Evolutionary conservation across 108 stramenopile genomes (phyloP), one percentile per base, ranked within the genome.

Genomic region (Cylindrotheca fusiformis): DNA sequence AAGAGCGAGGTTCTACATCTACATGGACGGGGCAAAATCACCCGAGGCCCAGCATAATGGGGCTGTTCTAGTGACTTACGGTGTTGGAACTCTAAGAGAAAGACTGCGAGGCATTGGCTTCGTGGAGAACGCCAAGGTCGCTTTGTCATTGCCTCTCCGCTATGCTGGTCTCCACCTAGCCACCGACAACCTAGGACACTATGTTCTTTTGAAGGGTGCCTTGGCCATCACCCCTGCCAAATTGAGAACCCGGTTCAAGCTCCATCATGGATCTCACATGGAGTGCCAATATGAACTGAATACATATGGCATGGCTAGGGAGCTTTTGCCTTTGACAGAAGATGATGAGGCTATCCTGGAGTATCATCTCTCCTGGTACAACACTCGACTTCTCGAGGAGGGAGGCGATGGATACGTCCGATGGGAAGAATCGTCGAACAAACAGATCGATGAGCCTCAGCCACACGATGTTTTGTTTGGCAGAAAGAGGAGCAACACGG

Each of bases 281-380:
- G 63, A 64, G 31, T 64, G 63, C 23, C 26, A 47, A 23, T 64
- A 64, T 25, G 32, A 31, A 20, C 52, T 64, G 31, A 53, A 33
- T 47, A 53, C 52, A 2, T 64, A 53, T 53, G 63, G 63, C n/a
- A 64, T 64, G 4, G 29, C 50, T 14, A 10, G 36, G 10, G 6
- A 6, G 36, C 10, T 14, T 10, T 14, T 41, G 6, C 36, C 36
- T 6, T 41, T 41, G 6, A 14, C 36, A 41, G 14, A 41, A 6
- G 14, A 41, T 41, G 36, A 41, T 14, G 14, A 41, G 10, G 14
- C 14, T 41, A 6, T 41, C 10, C 14, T 41, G 36, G 36, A 41
- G 36, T 10, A 41, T 41, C 36, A 41, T 41, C 36, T 41, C 36
- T 14, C 10, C 14, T 41, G 36, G 36, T 41, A 41, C 36, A 41